A percentile compares a stretch with the other conserved stretches of the same genome.
phyloP scores from a whole-genome alignment of 768 basidiomycete genomes.

The Suillus subaureus region DNA sequence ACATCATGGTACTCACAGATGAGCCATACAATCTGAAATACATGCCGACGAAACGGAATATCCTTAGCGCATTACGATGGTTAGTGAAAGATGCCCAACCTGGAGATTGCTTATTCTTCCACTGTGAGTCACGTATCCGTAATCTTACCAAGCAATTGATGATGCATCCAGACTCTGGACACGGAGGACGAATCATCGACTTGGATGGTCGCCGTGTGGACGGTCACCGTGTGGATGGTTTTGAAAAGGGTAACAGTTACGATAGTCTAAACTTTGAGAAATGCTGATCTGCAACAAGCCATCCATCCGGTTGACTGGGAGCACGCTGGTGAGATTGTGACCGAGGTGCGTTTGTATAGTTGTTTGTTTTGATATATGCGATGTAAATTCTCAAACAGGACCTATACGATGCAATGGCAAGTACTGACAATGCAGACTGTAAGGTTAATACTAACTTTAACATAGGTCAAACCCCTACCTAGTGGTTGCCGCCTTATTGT shows the following conservation, averaged over 20 bases:
- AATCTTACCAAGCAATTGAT: not conserved
- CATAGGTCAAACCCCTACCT: constrained; percentile 3
- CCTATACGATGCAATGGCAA: constrained; percentile 2
- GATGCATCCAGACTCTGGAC: not conserved
- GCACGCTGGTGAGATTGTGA: constrained; percentile 1
- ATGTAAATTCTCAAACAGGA: not conserved
- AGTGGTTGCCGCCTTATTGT: constrained; percentile 2
- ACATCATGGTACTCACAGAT: constrained; percentile 54
- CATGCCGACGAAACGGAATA: constrained; percentile 48
- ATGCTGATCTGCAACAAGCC: constrained; percentile 1
- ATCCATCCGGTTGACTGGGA: constrained; percentile 5
- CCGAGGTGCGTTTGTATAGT: not conserved
- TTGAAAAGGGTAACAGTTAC: not conserved
- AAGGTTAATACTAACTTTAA: not conserved
- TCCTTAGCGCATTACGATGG: constrained; percentile 53
- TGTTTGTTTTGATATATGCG: not conserved
- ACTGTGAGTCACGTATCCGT: constrained; percentile 38
- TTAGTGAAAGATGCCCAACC: constrained; percentile 62
- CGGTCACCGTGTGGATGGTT: not conserved
- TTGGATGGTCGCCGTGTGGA: not conserved
- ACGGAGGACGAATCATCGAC: constrained; percentile 6
- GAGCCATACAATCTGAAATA: constrained; percentile 35
- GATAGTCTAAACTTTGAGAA: not conserved
- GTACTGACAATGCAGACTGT: not conserved
- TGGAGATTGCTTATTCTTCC: constrained; percentile 71